These are phyloP conservation scores for Gnomoniopsis smithogilvyi DNA, from an alignment of 2,329 filamentous ascomycete species.

Conservation along the genomic window DNA sequence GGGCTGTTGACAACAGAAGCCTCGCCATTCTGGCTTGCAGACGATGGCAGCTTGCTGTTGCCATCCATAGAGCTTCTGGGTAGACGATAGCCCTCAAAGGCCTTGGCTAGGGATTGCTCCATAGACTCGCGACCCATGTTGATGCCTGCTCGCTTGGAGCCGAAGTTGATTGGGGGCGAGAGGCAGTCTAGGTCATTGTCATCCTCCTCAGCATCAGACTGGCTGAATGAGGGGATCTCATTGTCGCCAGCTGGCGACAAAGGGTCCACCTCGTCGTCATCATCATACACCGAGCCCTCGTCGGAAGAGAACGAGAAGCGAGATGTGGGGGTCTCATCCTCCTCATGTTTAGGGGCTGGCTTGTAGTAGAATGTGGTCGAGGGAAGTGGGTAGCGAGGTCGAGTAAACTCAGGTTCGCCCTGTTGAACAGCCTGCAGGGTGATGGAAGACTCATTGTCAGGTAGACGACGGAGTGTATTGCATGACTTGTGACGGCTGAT, in stretches of 20 bases:
- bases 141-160: slow-evolving; percentile 23
- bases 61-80: slow-evolving; percentile 30
- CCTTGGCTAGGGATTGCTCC: slow-evolving; percentile 22
- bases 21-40: not conserved
- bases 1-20: slow-evolving; percentile 18
- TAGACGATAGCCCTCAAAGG: slow-evolving; percentile 45
- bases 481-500: slow-evolving; percentile 35
- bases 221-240: slow-evolving; percentile 44
- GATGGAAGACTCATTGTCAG: slow-evolving; percentile 20
- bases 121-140: slow-evolving; percentile 19
- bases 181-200: slow-evolving; percentile 37
- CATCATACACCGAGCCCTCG: slow-evolving; percentile 27
- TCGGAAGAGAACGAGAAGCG: slow-evolving; percentile 29
- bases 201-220: slow-evolving; percentile 35
- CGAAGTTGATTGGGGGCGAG: slow-evolving; percentile 33
- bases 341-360: slow-evolving; percentile 20
- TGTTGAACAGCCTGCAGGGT: slow-evolving; percentile 7
- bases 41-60: slow-evolving; percentile 22
- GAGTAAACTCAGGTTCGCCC: slow-evolving; percentile 21
- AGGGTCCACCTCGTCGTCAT: slow-evolving; percentile 17
- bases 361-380: slow-evolving; percentile 20
- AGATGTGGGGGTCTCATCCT: slow-evolving; percentile 25
- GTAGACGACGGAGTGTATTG: slow-evolving; percentile 18
- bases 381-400: slow-evolving; percentile 26
- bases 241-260: slow-evolving; percentile 35